phyloP scores from a whole-genome alignment of 2,329 filamentous ascomycete species.

The Canariomyces notabilis region DNA sequence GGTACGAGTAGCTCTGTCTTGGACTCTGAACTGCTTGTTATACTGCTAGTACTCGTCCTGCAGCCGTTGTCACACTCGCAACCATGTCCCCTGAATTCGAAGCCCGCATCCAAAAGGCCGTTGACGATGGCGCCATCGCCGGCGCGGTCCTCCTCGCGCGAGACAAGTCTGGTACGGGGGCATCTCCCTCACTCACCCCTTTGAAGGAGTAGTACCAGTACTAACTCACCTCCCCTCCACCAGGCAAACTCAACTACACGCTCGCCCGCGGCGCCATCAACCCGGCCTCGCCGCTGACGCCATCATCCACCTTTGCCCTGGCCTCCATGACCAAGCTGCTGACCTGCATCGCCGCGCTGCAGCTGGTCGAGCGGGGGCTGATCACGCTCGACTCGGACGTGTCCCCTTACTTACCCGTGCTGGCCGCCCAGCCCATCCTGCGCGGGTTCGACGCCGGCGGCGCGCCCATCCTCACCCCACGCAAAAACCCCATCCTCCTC shows the following conservation, averaged over 20 bases:
- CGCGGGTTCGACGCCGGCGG: slow-evolving; percentile 36
- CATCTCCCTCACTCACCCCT: background rate
- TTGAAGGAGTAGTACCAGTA: background rate
- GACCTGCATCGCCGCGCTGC: slow-evolving; percentile 41
- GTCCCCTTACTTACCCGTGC: slow-evolving; percentile 36
- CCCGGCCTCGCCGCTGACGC: slow-evolving; percentile 12
- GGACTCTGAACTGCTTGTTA: too few species aligned
- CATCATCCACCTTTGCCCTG: slow-evolving; percentile 30
- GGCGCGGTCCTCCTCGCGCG: slow-evolving; percentile 19
- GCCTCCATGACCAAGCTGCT: slow-evolving; percentile 40
- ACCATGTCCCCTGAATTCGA: slow-evolving; percentile 25
- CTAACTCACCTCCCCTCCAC: background rate
- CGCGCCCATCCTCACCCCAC: slow-evolving; percentile 28
- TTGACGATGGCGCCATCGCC: slow-evolving; percentile 23
- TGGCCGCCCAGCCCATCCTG: slow-evolving; percentile 40
- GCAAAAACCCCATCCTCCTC: slow-evolving; percentile 37
- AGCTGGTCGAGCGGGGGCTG: slow-evolving; percentile 43
- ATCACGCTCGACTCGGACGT: slow-evolving; percentile 44
- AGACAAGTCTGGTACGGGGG: slow-evolving; percentile 23
- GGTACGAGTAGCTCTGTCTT: too few species aligned
- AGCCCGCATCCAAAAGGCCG: slow-evolving; percentile 25
- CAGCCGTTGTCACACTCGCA: too few species aligned
- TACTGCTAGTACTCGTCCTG: too few species aligned
- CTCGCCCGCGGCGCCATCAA: slow-evolving; percentile 17
- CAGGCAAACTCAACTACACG: slow-evolving; percentile 27